Base-by-base conservation (phyloP, 179 eudicot species). In the Patellifolia procumbens region DNA sequence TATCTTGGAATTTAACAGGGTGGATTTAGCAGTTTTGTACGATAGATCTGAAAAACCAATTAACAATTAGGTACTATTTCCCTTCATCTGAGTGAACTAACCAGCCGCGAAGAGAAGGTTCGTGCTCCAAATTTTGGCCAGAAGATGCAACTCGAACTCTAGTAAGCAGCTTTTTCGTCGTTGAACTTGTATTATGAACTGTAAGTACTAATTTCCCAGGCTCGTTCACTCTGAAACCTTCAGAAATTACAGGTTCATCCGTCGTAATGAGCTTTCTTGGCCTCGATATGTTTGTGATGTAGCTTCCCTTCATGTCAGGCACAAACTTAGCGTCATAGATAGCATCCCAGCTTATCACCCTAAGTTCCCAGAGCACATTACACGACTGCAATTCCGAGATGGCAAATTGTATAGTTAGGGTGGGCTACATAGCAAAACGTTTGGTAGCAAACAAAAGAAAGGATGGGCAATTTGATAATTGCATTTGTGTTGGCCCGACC, bases 271-370 rank as follows among this genome's bases (percentile, higher is more conserved):
- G 81, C 88, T 88, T 93, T 58, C 85, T 81, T 35, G 87, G 69
- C 84, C 85, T 88, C 16, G 91, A 81, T 34, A 91, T 79, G 48
- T 86, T 76, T 66, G 89, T 85, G 1, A 91, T 86, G 88, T 87
- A 90, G 67, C 91, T 91, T 26, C 85, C 97, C 22, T 89, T 85
- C 0, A 70, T 69, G 32, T 77, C 77, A 0, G 98, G 92, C 20
- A 85, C 83, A 65, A 91, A 93, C 55, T 89, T 89, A 0, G 94
- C 94, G 66, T 90, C 91, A 46, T 89, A 90, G 26, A 51, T 45
- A 1, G 87, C 85, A 2, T 90, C 92, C 94, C 97, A 88, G 39
- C 89, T 90, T 1, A 85, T 76, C n/a, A 90, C 90, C 86, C 97
- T 83, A 12, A 84, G 88, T 76, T 93, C 91, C 85, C 82, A 75